Evolutionary conservation across 129 eudicot genomes (phyloP), one percentile per base, ranked within the genome.

Genomic region (Chrysanthemum seticuspe): DNA sequence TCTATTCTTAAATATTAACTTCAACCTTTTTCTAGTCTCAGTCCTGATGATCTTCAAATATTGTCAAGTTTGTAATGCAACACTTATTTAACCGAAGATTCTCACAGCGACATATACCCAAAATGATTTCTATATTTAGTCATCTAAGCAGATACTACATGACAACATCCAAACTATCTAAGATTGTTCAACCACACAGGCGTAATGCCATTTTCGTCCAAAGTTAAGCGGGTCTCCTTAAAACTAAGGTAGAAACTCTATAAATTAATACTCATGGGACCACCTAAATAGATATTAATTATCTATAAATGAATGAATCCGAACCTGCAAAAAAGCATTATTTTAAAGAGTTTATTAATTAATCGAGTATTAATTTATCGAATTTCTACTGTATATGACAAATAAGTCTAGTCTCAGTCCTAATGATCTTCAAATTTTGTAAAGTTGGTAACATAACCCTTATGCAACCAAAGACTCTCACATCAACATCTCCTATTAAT

Each of bases 271-370:
- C 47, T 40, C 47, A 40, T 40, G 47, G 10, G 10, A 40, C 8
- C 47, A 6, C 47, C 9, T 40, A 40, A 40, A 5, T 4, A 34
- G 40, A 34, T 40, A 6, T 40, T 40, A 7, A 40, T 40, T 40
- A 40, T 40, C 10, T 40, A 40, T 40, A 40, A 40, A 40, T 40
- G 10, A 40, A 7, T 7, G 47, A 34, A 34, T 34, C 44, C 44
- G 44, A 0, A 34, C 44, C 7, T 5, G 44, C 44, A 34, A 34
- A 34, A 21, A 34, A 34, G 44, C 44, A 67, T 76, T 76, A 76
- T 76, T 60, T 76, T 76, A 67, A 48, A 76, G 80, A 78, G 82
- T 78, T 78, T 78, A 78, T 78, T 63, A 78, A 71, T 62, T 78
- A 71, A 71, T 64, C 77, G 61, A 72, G 73, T 71, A 68, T 71